These are phyloP conservation scores for Penicillium paxilli DNA, from an alignment of 495 filamentous ascomycete genomes.

Conservation along the genomic window DNA sequence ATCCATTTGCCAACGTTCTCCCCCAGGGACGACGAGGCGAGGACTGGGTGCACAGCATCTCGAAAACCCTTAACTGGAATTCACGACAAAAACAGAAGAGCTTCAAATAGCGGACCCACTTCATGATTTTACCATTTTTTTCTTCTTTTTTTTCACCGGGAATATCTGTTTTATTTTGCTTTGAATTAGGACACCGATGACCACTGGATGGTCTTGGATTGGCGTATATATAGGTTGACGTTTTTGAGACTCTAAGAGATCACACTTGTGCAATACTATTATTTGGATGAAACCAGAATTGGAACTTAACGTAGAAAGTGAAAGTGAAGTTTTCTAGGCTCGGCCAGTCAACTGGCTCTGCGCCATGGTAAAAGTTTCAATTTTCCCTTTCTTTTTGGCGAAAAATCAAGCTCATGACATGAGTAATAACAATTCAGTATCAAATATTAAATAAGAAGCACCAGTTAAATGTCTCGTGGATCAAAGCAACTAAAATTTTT, in stretches of 20 bases:
- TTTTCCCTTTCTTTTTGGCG: too few species aligned
- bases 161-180: neutral
- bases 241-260: neutral
- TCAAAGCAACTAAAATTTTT: neutral
- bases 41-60: slow-evolving; percentile 93
- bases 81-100: slow-evolving; percentile 73
- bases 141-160: neutral
- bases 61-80: slow-evolving; percentile 91
- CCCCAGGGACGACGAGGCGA: slow-evolving; percentile 71
- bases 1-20: slow-evolving; percentile 89
- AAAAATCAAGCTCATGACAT: too few species aligned
- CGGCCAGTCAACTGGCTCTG: too few species aligned
- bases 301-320: neutral
- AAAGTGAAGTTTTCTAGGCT: too few species aligned
- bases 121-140: neutral
- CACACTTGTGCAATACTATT: too few species aligned
- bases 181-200: neutral
- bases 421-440: too few species aligned
- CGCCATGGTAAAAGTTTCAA: too few species aligned
- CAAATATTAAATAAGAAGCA: too few species aligned
- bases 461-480: too few species aligned
- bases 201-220: slow-evolving; percentile 7
- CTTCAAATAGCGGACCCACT: slow-evolving; percentile 33
- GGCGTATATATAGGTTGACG: slow-evolving; percentile 1
- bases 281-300: neutral